Base-by-base conservation (phyloP, 106 monocot genomes). In the Dendrobium catenatum region DNA sequence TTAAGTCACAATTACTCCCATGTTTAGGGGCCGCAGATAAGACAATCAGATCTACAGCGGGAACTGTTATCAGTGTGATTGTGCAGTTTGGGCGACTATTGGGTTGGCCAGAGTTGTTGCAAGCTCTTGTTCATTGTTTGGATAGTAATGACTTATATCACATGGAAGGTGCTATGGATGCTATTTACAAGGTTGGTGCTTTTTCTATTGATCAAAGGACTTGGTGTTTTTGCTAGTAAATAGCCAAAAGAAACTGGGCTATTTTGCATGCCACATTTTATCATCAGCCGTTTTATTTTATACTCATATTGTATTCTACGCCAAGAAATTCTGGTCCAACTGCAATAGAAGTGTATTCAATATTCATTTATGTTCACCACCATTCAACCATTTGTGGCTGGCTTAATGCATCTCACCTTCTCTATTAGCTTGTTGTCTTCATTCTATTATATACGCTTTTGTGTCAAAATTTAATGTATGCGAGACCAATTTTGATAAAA, bases 111-210 rank as follows among this genome's bases (percentile, higher is more conserved):
- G 98, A 99, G 78, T 84, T 99, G 88, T 81, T 99, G 80, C 93
- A 99, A 86, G 93, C 89, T 83, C 92, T 99, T 73, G 86, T 90
- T 24, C 87, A 93, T 75, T 99, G 90, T 68, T 85, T 99, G 85
- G 98, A 91, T 59, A 91, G 98, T 84, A 99, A 99, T 81, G 91
- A 99, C 17, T 80, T 93, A 75, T 90, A 93, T 87, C 98, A 91
- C 66, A 99, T 95, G 94, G 98, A 95, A 84, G 95, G 98, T 85
- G 98, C 95, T 75, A 85, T 99, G 88, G 98, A 99, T 87, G 89
- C 98, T 83, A 87, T 99, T 66, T 99, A 81, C 72, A 99, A 99
- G 88, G 98, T 99, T 76, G 18, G 47, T 49, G 41, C 15, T 66
- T 76, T 77, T 41, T 48, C 20, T 44, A 43, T 33, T 72, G 54